Evolutionary conservation across 495 filamentous ascomycete genomes (phyloP).

Genomic region (Penicillium maclennaniae): DNA sequence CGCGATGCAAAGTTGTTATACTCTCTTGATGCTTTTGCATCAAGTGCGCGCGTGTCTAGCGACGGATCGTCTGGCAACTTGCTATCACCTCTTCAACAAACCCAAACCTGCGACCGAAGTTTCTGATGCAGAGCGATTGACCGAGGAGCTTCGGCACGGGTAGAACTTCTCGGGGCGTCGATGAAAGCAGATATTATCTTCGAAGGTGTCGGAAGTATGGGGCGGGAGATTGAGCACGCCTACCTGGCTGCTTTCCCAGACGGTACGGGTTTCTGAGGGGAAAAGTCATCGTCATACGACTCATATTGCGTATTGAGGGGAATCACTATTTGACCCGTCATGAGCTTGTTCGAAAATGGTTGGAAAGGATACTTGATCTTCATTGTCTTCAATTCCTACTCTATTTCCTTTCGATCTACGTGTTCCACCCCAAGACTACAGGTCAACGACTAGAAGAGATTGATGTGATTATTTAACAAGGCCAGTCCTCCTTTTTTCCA

Average conservation of each 20-base stretch:
- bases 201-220: slow-evolving; percentile 22
- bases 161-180: slow-evolving; percentile 36
- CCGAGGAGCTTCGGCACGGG: slow-evolving; percentile 42
- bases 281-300: too few species aligned
- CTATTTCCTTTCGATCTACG: slow-evolving; percentile 8
- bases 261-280: slow-evolving; percentile 1
- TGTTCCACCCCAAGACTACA: slow-evolving; percentile 8
- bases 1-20: slow-evolving; percentile 51
- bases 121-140: slow-evolving; percentile 33
- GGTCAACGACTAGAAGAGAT: slow-evolving; percentile 5
- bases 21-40: slow-evolving; percentile 43
- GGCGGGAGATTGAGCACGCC: slow-evolving; percentile 19
- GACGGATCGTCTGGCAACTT: slow-evolving; percentile 12
- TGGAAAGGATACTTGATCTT: slow-evolving; percentile 74
- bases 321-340: too few species aligned
- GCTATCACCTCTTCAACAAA: slow-evolving; percentile 20
- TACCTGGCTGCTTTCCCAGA: slow-evolving; percentile 19
- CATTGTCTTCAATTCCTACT: slow-evolving; percentile 35
- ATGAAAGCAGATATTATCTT: slow-evolving; percentile 28
- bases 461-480: slow-evolving; percentile 9
- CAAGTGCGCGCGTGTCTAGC: slow-evolving; percentile 27
- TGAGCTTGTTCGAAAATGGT: slow-evolving; percentile 37
- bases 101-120: slow-evolving; percentile 28
- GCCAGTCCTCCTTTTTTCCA: slow-evolving; percentile 3
- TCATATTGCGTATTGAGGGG: too few species aligned